Percentiles rank a stretch among this genome's conserved stretches.
phyloP scores from a whole-genome alignment of 306 rosid species.

The Acacia acuminata region DNA sequence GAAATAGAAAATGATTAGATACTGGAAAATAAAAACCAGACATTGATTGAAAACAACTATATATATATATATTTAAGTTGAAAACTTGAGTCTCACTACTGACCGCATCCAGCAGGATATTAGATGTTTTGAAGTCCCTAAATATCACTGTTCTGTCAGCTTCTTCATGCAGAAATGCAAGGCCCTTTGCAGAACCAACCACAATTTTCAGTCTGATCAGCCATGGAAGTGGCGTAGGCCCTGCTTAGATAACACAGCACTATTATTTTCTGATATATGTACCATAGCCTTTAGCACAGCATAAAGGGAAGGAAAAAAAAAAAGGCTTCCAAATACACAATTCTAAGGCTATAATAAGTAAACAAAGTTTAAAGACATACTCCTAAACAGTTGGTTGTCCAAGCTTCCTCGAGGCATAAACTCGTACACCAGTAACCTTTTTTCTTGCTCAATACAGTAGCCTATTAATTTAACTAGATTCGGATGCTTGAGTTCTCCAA shows the following conservation, averaged over 20 bases:
- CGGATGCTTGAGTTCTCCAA: slow-evolving; percentile 56
- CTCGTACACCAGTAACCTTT: slow-evolving; percentile 69
- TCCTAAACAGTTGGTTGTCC: slow-evolving; percentile 59
- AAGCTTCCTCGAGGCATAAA: slow-evolving; percentile 71
- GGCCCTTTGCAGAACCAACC: slow-evolving; percentile 71
- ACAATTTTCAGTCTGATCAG: slow-evolving; percentile 51
- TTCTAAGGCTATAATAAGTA: background rate
- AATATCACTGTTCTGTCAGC: slow-evolving; percentile 53
- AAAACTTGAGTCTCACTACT: slow-evolving; percentile 1
- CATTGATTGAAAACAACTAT: background rate
- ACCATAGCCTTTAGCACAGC: too few relatives aligned
- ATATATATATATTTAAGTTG: background rate
- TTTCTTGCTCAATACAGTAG: slow-evolving; percentile 57
- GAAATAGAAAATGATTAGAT: slow-evolving; percentile 19
- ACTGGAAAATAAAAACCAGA: background rate
- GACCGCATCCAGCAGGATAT: slow-evolving; percentile 58
- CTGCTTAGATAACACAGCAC: slow-evolving; percentile 26
- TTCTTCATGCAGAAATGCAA: slow-evolving; percentile 71
- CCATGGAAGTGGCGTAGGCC: slow-evolving; percentile 56
- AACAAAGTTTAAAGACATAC: slow-evolving; percentile 39
- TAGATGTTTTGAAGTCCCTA: slow-evolving; percentile 72
- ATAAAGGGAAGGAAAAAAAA: too few relatives aligned
- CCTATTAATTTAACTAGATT: slow-evolving; percentile 63
- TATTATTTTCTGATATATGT: background rate
- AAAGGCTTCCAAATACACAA: background rate